Conservation (phyloP, 2,329 filamentous ascomycete genomes). For the Aspergillus fructus region DNA sequence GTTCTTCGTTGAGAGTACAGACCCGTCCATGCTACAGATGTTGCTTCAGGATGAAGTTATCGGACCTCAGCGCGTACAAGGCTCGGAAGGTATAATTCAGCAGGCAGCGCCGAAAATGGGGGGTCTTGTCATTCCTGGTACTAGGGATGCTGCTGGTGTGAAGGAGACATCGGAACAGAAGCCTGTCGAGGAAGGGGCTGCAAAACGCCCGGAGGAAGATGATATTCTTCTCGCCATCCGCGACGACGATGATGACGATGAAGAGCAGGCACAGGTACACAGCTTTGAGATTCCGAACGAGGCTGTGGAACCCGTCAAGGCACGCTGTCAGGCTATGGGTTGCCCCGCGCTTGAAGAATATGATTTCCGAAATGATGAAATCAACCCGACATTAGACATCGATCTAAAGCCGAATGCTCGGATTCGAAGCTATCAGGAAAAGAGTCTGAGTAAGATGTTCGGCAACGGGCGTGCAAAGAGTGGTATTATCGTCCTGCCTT, state of each 20-base stretch:
- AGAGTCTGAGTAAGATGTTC: constrained; percentile 98
- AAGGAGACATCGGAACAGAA: constrained; percentile 62
- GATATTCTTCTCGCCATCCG: constrained; percentile 69
- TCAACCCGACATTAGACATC: constrained; percentile 89
- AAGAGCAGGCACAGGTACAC: constrained; percentile 85
- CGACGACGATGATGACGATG: constrained; percentile 75
- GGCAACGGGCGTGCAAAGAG: constrained; percentile 96
- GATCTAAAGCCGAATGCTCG: constrained; percentile 85
- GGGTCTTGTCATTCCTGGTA: constrained; percentile 87
- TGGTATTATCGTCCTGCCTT: constrained; percentile 94
- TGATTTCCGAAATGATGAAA: constrained; percentile 88
- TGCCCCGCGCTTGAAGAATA: constrained; percentile 94
- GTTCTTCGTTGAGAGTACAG: constrained; percentile 90
- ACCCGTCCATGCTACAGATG: constrained; percentile 80
- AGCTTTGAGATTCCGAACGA: constrained; percentile 86
- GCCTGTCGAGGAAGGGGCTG: constrained; percentile 38
- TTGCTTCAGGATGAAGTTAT: constrained; percentile 84
- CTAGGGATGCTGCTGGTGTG: constrained; percentile 85
- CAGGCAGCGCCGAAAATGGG: constrained; percentile 83
- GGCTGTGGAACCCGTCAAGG: constrained; percentile 81
- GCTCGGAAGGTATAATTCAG: constrained; percentile 70
- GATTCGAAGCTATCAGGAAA: constrained; percentile 94
- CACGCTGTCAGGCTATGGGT: constrained; percentile 81
- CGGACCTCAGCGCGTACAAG: constrained; percentile 73
- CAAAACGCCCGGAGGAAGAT: constrained; percentile 50